phyloP scores from a whole-genome alignment of 176 grass and related monocot species.

The Oryza punctata region DNA sequence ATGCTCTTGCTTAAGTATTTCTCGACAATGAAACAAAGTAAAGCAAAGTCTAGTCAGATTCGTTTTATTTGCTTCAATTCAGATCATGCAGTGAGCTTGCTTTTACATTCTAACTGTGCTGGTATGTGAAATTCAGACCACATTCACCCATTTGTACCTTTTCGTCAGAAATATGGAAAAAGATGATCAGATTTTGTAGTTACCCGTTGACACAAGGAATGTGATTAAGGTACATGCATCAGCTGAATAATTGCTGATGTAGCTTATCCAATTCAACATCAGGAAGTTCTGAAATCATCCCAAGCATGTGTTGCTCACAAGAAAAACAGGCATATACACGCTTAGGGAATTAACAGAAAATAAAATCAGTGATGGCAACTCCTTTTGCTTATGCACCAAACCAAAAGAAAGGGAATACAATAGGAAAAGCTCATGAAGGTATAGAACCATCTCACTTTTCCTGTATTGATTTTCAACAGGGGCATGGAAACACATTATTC shows the following conservation, averaged over 20 bases:
- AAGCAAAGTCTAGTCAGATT: conserved; percentile 14
- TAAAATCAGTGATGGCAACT: not conserved
- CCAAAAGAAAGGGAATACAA: not conserved
- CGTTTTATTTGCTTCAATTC: conserved; percentile 28
- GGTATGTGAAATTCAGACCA: not conserved
- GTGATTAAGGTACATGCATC: not conserved
- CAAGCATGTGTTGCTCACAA: not conserved
- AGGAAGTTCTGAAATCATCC: not conserved
- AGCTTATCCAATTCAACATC: not conserved
- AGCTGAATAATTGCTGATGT: not conserved
- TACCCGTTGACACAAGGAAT: not conserved
- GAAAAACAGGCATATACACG: conserved; percentile 8
- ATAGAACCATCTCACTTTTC: conserved; percentile 28
- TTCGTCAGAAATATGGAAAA: not conserved
- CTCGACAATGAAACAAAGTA: conserved; percentile 8
- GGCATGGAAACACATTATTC: conserved; percentile 44
- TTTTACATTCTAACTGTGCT: not conserved
- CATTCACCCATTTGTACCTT: not conserved
- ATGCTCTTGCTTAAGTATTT: too few relatives aligned
- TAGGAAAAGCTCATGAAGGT: not conserved
- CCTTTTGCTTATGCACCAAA: conserved; percentile 16
- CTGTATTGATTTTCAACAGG: conserved; percentile 31
- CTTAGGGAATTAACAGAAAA: not conserved
- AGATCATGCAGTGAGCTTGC: not conserved
- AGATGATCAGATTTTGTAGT: not conserved